Evolutionary conservation across 164 flowering plant species (phyloP).

Genomic region (Hamamelis virginiana): DNA sequence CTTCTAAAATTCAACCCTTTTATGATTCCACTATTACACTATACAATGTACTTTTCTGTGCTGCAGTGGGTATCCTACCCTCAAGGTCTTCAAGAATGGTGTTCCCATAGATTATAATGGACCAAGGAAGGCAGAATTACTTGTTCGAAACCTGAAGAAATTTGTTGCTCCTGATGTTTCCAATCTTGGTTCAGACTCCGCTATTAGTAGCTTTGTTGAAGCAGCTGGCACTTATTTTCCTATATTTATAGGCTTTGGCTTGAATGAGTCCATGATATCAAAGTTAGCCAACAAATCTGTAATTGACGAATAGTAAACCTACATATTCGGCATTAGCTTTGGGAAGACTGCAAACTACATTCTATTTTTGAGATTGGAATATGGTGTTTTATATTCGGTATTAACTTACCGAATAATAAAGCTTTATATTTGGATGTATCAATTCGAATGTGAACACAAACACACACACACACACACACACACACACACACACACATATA

Average conservation of each 20-base stretch:
- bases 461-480: too few species aligned
- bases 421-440: too few species aligned
- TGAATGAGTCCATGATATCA: constrained; percentile 62
- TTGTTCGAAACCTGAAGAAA: constrained; percentile 78
- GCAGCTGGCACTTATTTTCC: constrained; percentile 80
- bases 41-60: constrained; percentile 15
- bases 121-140: constrained; percentile 82
- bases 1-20: not conserved
- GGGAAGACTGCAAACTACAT: too few species aligned
- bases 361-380: too few species aligned
- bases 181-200: constrained; percentile 70
- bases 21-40: not conserved
- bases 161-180: constrained; percentile 93
- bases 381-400: too few species aligned
- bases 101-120: constrained; percentile 77
- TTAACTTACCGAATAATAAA: too few species aligned
- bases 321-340: too few species aligned
- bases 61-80: constrained; percentile 88
- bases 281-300: constrained; percentile 57
- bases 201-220: constrained; percentile 62
- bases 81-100: constrained; percentile 83
- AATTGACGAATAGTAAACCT: too few species aligned
- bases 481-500: too few species aligned
- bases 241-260: constrained; percentile 83
- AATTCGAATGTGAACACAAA: too few species aligned